Evolutionary conservation across 768 basidiomycete genomes (phyloP), one percentile per base, ranked within the genome.

Genomic region (Cystobasidium ongulense): DNA sequence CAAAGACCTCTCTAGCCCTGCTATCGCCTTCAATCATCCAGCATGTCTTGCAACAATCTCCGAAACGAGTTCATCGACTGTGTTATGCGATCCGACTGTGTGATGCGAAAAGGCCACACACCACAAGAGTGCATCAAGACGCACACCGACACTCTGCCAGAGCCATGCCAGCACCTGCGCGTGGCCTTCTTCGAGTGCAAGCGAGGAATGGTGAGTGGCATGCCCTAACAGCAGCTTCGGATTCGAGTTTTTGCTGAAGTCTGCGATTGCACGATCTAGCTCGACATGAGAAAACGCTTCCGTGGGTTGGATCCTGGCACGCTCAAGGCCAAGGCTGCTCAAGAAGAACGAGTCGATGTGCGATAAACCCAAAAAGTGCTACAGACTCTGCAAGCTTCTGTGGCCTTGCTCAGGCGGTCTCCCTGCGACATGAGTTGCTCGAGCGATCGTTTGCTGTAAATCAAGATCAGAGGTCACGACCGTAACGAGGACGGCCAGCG

Each of bases 131-230:
- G 92, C 81, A 84, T 95, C 61, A 87, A 85, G 77, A 79, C 90
- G 31, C 90, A 93, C 81, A 82, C 81, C 27, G 83, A 88, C 67
- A 88, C 91, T 75, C 84, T 95, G 29, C 91, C 92, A 1, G 87
- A 89, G 77, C 85, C 89, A 77, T 95, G 92, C 80, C 86, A 87
- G 79, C 85, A 87, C 31, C 82, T 95, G 68, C 85, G 92, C 64
- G 87, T 87, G 81, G 90, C 90, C 13, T 88, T 89, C 0, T 92
- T 90, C 77, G 90, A 94, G 76, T 95, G 92, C 83, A 95, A 95
- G 81, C 85, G 91, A 73, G 90, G 78, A 8, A 79, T 79, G 78
- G 78, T 78, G 0, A 25, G 65, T 67, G 15, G 77, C 57, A 8
- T 52, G 38, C 8, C 25, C 70, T 23, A 35, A 33, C 25, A n/a